These are phyloP conservation scores for Mycena polygramma DNA, from an alignment of 768 basidiomycete genomes.

Conservation along the genomic window DNA sequence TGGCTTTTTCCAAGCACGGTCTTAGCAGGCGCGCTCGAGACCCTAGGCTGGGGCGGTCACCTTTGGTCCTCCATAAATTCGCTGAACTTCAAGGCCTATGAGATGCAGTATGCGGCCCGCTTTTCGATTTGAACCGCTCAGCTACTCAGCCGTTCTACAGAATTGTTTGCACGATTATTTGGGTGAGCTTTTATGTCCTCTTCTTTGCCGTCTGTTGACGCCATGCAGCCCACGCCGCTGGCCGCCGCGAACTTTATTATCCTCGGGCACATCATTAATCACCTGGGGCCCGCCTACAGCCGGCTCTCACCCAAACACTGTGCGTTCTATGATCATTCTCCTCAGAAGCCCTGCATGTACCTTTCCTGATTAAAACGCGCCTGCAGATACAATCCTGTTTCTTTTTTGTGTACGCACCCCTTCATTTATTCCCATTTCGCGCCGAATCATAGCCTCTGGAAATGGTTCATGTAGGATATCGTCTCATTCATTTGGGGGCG, in stretches of 20 bases:
- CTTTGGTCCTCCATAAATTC: constrained; percentile 48
- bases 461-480: no score
- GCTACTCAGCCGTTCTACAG: constrained; percentile 2
- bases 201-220: no score
- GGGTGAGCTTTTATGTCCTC: constrained; percentile 7
- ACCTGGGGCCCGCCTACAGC: constrained; percentile 63
- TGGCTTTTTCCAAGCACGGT: constrained; percentile 55
- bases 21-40: constrained; percentile 53
- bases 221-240: constrained; percentile 27
- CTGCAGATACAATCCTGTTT: constrained; percentile 57
- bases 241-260: constrained; percentile 61
- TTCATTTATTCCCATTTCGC: neutral
- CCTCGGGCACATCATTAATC: constrained; percentile 60
- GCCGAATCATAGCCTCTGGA: no score
- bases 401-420: constrained; percentile 49
- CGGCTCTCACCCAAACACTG: constrained; percentile 58
- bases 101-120: constrained; percentile 56
- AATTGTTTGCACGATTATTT: constrained; percentile 33
- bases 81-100: constrained; percentile 46
- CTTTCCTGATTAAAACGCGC: constrained; percentile 12
- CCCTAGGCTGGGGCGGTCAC: constrained; percentile 58
- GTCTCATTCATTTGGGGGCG: constrained; percentile 75
- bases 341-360: constrained; percentile 41
- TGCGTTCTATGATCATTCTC: constrained; percentile 39
- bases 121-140: no score